A percentile compares a stretch with the other conserved stretches of the same genome.
Conservation (phyloP, 768 basidiomycete species). For the Auriscalpium microsporum region DNA sequence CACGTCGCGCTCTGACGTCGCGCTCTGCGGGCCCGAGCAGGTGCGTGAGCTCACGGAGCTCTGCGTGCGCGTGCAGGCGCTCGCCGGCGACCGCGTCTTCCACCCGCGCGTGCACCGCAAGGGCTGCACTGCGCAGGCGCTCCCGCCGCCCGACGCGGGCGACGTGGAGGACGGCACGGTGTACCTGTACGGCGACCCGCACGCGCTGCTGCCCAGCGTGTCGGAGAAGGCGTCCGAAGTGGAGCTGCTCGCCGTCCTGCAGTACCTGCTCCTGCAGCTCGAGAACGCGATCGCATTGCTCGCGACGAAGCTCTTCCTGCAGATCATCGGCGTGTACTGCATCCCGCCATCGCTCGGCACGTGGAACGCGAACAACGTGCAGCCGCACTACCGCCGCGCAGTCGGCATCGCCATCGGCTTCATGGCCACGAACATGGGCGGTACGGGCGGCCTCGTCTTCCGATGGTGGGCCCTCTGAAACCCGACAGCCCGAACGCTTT, state of each 20-base stretch:
- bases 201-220: conserved; percentile 59
- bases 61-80: conserved; percentile 72
- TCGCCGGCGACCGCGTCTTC: conserved; percentile 38
- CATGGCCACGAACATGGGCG: conserved; percentile 12
- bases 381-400: conserved; percentile 23
- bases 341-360: conserved; percentile 18
- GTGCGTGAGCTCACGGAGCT: conserved; percentile 65
- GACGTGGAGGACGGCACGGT: not conserved
- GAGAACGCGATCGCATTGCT: conserved; percentile 46
- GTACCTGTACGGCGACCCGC: conserved; percentile 30
- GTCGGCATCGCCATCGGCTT: conserved; percentile 21
- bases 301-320: conserved; percentile 15
- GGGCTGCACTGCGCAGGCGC: conserved; percentile 8
- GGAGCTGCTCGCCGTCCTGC: conserved; percentile 67
- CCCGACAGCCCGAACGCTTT: no score
- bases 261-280: conserved; percentile 66
- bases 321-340: conserved; percentile 23
- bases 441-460: no score
- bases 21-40: conserved; percentile 54
- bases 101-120: conserved; percentile 11
- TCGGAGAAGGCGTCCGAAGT: conserved; percentile 60
- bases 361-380: conserved; percentile 24
- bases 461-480: no score
- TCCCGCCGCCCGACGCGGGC: conserved; percentile 16
- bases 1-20: no score